phyloP scores from a whole-genome alignment of 805 yeast species.

The Wickerhamiella dianesei region DNA sequence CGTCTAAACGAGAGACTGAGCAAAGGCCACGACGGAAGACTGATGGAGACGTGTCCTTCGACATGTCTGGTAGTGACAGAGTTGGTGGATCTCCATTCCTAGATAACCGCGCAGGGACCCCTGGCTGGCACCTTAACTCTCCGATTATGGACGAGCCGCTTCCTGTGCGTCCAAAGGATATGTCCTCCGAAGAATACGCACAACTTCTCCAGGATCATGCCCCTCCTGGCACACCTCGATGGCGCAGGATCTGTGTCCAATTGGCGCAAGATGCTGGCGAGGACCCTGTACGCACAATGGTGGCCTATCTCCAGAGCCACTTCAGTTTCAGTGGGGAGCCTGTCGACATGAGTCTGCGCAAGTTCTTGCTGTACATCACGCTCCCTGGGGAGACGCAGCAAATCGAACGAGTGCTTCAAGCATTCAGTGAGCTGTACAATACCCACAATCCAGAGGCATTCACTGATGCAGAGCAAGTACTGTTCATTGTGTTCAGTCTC shows the following conservation, averaged over 20 bases:
- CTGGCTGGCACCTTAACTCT: neutral
- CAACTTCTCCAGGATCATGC: conserved; percentile 1
- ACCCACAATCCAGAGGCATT: conserved; percentile 31
- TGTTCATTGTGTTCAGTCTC: conserved; percentile 49
- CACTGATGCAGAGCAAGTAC: conserved; percentile 38
- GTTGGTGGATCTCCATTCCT: conserved; percentile 4
- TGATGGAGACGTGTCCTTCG: neutral
- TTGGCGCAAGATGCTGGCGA: conserved; percentile 11
- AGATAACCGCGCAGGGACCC: conserved; percentile 4
- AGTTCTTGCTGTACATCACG: conserved; percentile 42
- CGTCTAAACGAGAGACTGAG: neutral
- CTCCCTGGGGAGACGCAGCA: conserved; percentile 66
- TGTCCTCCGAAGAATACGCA: conserved; percentile 11
- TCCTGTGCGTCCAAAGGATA: conserved; percentile 13
- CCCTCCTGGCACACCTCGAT: neutral
- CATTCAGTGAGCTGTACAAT: conserved; percentile 42
- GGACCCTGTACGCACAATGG: conserved; percentile 10
- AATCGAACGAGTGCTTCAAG: conserved; percentile 51
- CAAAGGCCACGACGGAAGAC: neutral
- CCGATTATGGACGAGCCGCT: conserved; percentile 13
- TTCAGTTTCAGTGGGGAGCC: conserved; percentile 45
- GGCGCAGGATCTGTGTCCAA: conserved; percentile 13
- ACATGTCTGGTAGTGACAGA: neutral
- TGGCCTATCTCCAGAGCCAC: conserved; percentile 19
- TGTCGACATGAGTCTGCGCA: conserved; percentile 50